A percentile compares a stretch with the other conserved stretches of the same genome.
Evolutionary conservation across 148 eudicot genomes (phyloP).

Genomic region (Silene latifolia): DNA sequence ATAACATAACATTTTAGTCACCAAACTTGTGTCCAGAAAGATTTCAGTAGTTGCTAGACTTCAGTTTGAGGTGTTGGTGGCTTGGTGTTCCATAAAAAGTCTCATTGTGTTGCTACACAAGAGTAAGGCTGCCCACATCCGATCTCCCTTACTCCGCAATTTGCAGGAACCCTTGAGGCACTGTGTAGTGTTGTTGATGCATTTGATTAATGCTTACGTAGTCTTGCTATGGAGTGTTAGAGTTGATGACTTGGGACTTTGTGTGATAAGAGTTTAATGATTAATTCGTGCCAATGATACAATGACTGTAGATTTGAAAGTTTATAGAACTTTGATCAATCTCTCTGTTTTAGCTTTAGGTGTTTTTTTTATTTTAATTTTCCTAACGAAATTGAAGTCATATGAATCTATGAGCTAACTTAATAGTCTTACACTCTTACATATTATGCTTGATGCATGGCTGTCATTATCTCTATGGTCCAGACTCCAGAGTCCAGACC

Average conservation of each 20-base stretch:
- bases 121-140: too few species aligned
- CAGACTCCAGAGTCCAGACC: not conserved
- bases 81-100: not conserved
- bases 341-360: not conserved
- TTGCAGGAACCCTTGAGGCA: not conserved
- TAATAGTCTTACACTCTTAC: not conserved
- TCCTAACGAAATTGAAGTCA: not conserved
- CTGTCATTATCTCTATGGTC: not conserved
- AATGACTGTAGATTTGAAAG: not conserved
- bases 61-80: not conserved
- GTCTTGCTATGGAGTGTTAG: too few species aligned
- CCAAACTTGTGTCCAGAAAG: not conserved
- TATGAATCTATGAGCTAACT: not conserved
- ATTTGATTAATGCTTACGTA: too few species aligned
- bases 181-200: not conserved
- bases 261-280: not conserved
- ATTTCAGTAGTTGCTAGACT: not conserved
- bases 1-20: not conserved
- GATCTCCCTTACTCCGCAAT: not conserved
- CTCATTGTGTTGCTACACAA: not conserved
- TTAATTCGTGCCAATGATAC: not conserved
- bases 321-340: not conserved
- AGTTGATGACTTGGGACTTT: too few species aligned
- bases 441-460: not conserved
- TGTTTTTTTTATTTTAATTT: too few species aligned